A percentile compares a stretch with the other conserved stretches of the same genome.
phyloP scores from a whole-genome alignment of 108 stramenopile species.

The Skeletonema costatum region DNA sequence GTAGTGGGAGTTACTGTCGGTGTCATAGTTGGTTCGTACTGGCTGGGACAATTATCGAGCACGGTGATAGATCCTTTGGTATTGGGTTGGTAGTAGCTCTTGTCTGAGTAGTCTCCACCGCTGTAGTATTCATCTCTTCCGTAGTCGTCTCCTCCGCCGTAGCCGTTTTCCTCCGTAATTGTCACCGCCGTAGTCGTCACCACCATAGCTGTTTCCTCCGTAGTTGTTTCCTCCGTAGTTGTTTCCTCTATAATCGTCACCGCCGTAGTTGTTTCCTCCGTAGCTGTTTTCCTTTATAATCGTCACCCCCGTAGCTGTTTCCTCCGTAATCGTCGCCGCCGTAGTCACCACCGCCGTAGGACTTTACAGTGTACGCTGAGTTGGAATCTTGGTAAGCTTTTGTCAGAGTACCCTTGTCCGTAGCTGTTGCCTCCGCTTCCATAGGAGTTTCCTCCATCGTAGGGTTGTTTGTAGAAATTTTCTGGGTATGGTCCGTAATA shows the following conservation, averaged over 20 bases:
- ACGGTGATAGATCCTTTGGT: neutral
- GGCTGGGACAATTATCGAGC: neutral
- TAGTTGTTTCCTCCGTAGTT: neutral
- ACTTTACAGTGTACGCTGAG: neutral
- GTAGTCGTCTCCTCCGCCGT: neutral
- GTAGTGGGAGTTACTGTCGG: neutral
- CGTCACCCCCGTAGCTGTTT: neutral
- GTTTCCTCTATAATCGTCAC: too few species aligned
- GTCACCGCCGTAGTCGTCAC: neutral
- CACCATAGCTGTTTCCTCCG: neutral
- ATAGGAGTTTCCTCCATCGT: neutral
- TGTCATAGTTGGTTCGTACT: neutral
- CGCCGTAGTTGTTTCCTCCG: neutral
- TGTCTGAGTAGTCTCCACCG: neutral
- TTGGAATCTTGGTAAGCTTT: neutral
- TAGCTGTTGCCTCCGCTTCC: neutral
- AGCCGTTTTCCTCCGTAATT: neutral
- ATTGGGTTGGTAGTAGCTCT: too few species aligned
- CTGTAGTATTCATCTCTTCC: neutral
- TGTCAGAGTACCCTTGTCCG: neutral
- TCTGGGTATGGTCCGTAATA: neutral
- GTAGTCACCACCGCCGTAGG: neutral
- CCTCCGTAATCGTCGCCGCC: neutral
- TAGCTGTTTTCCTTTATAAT: neutral
- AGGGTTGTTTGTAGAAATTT: neutral